Base-by-base conservation (phyloP, 2,329 filamentous ascomycete genomes). In the Aspergillus fructus region DNA sequence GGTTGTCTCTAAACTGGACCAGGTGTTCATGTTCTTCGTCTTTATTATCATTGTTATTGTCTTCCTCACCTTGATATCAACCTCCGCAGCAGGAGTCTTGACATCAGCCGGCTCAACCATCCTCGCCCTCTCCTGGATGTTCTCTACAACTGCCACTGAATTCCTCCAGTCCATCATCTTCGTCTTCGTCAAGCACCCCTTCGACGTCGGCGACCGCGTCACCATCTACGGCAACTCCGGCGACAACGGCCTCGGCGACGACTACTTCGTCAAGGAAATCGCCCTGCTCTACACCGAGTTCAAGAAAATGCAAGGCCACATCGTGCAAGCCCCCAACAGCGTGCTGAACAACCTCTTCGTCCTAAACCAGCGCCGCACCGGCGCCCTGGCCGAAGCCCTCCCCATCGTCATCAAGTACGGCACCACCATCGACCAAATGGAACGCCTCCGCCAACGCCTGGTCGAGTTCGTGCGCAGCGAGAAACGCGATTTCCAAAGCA, bases 301-400 rank as follows among this genome's bases (percentile, higher is more conserved):
- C 80, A 97, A 97, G 82, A 97, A 97, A 80, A 93, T 97, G 90
- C 89, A 97, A 74, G 93, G 93, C 2, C 93, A 97, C 67, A 89
- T 97, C 23, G 93, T 97, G 0, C 93, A 97, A 74, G 93, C 93
- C 0, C 93, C 93, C 8, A 97, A 97, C 81, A 96, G 89, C 57
- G 86, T 96, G 34, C 83, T 97, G 54, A 97, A 97, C 75, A 91
- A 86, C 0, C 83, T 97, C 1, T 97, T 97, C 76, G 96, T 97
- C 61, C 86, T 97, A 43, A 97, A 97, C 74, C 92, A 96, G 76
- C 87, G 93, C 46, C 89, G 93, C 53, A 96, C 91, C 34, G 93
- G 93, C 62, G 89, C 89, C 4, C 82, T 97, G 4, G 92, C 93
- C 1, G 93, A 97, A 75, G 89, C 91, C 1, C 83, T 97, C 23